Evolutionary conservation across 2,329 filamentous ascomycete species (phyloP), one percentile per base, ranked within the genome.

Genomic region (Trichoderma gracile): DNA sequence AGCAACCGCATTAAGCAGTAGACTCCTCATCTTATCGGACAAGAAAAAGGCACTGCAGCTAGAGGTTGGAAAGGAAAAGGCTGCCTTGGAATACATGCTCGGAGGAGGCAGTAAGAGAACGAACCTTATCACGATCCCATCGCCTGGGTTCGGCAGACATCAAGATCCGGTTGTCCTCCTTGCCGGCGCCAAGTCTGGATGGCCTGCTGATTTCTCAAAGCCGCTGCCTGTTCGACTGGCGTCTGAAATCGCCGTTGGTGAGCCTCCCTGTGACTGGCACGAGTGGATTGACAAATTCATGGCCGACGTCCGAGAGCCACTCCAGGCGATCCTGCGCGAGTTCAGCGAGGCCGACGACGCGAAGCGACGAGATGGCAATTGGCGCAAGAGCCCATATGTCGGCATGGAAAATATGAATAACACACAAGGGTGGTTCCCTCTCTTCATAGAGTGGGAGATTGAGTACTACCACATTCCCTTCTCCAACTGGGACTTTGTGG

Each of bases 381-480:
- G 42, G 42, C 15, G n/a, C 15, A 19, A 43, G n/a, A 43, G n/a
- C 14, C 42, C 42, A 15, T 43, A 43, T 8, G 42, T 43, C 42
- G 42, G 21, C 19, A 50, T 38, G 12, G 47, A 25, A 5, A 3
- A 52, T 27, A 52, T 46, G 58, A 21, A 42, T 2, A n/a, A 52
- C 17, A 61, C 58, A 2, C 58, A 61, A n/a, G 45, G 45, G 5
- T 61, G 58, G 23, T 25, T 27, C 15, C 23, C 58, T 2, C 33
- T 61, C 10, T 61, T 61, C 46, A 12, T 61, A 3, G 58, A 61
- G 27, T 61, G 58, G 58, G 58, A 61, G 25, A 8, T 42, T 38
- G 58, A 61, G 45, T 61, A 50, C 46, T 61, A 50, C 30, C 46
- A 61, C 46, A 17, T 61, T n/a, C 27, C 43, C 8, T 21, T 52